Base-by-base conservation (phyloP, 768 basidiomycete species). In the Boletus rubroflammeus region DNA sequence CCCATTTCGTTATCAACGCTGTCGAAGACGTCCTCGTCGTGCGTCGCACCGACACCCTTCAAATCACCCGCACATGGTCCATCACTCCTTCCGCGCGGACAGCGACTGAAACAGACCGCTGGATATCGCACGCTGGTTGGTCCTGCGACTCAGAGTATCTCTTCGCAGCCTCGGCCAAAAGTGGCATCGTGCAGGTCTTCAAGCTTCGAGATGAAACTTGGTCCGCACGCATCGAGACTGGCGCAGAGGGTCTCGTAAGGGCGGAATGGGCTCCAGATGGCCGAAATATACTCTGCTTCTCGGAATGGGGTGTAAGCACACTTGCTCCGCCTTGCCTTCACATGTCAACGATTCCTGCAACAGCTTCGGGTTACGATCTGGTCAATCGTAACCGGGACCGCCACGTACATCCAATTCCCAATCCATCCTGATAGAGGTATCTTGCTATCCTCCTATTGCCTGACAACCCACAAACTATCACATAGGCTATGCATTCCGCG, bases 191-290 rank as follows among this genome's bases (percentile, higher is more conserved):
- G 14, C 84, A 86, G 65, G 80, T 94, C 36, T 86, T 86, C 71
- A 90, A 88, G 56, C 75, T 96, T 60, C 78, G 84, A 23, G 88
- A 92, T 63, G 90, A 93, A 62, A 75, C 79, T 7, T 90, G 92
- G 88, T 78, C 73, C 46, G 86, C 88, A 4, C 80, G 82, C 35
- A 86, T 93, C 56, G 88, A 93, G 59, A 78, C 86, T 7, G 91
- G 90, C 26, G 79, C 84, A 25, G 94, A 96, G 75, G 84, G 94
- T 11, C 81, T 97, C 46, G 80, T 85, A 19, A 90, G 83, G 65
- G 90, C 87, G 17, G 91, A 95, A 64, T 98, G 94, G 94, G 89
- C 88, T 0, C 90, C 88, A 3, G 89, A 88, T 65, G 92, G 92
- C 15, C 79, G 89, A 35, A 84, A 82, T 15, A 76, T 97, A 5